A percentile compares a stretch with the other conserved stretches of the same genome.
These are phyloP conservation scores for Beauveria rudraprayagi DNA, from an alignment of 2,329 filamentous ascomycete species.

Conservation along the genomic window DNA sequence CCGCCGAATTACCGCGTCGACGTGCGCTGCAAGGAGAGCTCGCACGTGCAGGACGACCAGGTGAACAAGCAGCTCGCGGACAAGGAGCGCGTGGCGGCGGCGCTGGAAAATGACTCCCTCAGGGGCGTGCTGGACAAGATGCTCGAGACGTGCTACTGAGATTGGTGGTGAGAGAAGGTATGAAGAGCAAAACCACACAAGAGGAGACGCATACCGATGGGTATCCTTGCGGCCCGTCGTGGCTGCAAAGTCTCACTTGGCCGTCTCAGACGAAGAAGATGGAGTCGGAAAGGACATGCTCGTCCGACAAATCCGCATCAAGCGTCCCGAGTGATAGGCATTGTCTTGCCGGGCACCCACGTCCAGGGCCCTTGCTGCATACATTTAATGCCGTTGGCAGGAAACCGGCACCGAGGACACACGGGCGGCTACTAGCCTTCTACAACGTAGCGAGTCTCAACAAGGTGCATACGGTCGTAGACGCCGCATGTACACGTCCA, in stretches of 20 bases:
- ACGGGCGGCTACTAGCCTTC: background rate
- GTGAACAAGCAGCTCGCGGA: conserved; percentile 95
- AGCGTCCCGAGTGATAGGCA: background rate
- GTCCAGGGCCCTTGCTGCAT: background rate
- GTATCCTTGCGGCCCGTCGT: too few species aligned
- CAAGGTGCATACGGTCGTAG: background rate
- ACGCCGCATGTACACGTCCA: too few species aligned
- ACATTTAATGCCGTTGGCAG: background rate
- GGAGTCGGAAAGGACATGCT: background rate
- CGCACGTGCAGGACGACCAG: conserved; percentile 90
- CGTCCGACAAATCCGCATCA: background rate
- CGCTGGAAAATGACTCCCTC: conserved; percentile 85
- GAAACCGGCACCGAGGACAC: background rate
- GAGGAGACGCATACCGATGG: too few species aligned
- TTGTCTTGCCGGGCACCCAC: background rate
- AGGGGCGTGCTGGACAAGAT: conserved; percentile 87
- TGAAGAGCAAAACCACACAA: background rate
- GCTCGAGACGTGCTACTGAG: conserved; percentile 70
- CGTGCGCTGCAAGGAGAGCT: conserved; percentile 89
- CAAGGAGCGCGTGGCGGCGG: conserved; percentile 92
- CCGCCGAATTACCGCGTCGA: conserved; percentile 89
- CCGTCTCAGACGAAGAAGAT: background rate
- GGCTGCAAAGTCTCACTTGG: background rate
- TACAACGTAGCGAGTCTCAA: background rate
- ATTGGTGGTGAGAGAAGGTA: background rate